Conservation (phyloP, 176 grass and related monocot genomes). For the Cenchrus purpureus region DNA sequence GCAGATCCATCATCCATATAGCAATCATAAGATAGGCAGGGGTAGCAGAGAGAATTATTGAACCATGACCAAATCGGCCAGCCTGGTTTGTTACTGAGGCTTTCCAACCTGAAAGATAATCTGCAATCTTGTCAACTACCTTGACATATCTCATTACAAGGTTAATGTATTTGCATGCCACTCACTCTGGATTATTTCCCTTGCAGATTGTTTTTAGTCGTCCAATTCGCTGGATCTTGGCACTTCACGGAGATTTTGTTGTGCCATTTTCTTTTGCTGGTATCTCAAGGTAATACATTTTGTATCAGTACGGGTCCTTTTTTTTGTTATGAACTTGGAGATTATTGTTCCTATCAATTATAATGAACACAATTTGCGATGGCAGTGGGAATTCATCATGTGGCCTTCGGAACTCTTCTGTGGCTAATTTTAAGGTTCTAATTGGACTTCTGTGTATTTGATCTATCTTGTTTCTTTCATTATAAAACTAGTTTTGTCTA, state of each 20-base stretch:
- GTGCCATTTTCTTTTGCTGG: conserved; percentile 91
- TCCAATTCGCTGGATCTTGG: conserved; percentile 93
- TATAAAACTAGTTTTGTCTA: not conserved
- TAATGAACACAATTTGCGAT: conserved; percentile 34
- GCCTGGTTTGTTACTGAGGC: not conserved
- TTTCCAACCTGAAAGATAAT: not conserved
- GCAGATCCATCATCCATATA: not conserved
- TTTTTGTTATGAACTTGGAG: not conserved
- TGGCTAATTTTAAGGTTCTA: conserved; percentile 77
- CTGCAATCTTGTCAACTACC: too few species aligned
- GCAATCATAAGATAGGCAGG: not conserved
- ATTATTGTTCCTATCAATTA: conserved; percentile 11
- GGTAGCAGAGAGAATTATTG: not conserved
- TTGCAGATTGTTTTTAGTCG: conserved; percentile 86
- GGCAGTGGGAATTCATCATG: conserved; percentile 77
- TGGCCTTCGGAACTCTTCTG: conserved; percentile 87
- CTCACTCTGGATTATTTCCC: conserved; percentile 30
- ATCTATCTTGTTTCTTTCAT: not conserved
- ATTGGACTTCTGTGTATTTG: conserved; percentile 24
- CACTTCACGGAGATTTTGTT: conserved; percentile 76
- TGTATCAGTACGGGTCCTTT: not conserved
- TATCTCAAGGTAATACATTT: conserved; percentile 72
- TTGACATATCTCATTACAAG: not conserved
- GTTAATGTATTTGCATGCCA: conserved; percentile 8
- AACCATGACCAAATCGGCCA: not conserved